These are phyloP conservation scores for Colletotrichum noveboracense DNA, from an alignment of 2,329 filamentous ascomycete genomes.

Conservation along the genomic window DNA sequence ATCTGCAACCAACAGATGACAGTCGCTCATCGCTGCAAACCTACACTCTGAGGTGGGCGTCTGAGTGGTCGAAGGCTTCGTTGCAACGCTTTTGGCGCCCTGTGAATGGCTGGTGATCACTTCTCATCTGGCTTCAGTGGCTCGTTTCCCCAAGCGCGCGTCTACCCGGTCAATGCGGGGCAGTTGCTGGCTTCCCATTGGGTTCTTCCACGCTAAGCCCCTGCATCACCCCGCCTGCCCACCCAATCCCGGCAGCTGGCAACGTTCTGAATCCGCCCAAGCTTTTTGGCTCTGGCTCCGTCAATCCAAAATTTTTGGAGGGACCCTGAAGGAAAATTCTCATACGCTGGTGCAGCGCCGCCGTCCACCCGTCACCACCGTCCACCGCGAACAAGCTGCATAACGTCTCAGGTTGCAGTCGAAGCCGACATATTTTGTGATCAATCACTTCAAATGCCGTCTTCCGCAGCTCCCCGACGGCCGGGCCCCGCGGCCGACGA, in stretches of 20 bases:
- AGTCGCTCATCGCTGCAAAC: not conserved
- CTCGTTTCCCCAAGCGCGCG: constrained; percentile 22
- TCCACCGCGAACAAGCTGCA: not conserved
- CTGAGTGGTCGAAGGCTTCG: not conserved
- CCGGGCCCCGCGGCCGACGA: constrained; percentile 1
- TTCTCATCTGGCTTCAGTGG: not conserved
- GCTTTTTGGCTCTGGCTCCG: not conserved
- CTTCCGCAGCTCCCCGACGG: constrained; percentile 1
- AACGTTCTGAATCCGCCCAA: not conserved
- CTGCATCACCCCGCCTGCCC: constrained; percentile 1
- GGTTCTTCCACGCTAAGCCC: not conserved
- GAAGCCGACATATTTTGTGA: not conserved
- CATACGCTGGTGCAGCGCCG: constrained; percentile 4
- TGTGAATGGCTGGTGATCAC: not conserved
- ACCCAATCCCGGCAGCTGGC: constrained; percentile 11
- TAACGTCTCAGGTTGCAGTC: not conserved
- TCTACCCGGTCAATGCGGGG: not conserved
- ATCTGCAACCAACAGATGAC: constrained; percentile 11
- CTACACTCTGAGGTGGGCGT: not conserved
- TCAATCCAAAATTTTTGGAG: not conserved
- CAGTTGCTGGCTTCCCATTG: not conserved
- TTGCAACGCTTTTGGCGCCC: not conserved
- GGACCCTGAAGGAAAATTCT: constrained; percentile 11
- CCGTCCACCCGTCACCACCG: not conserved
- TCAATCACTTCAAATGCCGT: constrained; percentile 8